Base-by-base conservation (phyloP, 2,329 filamentous ascomycete genomes). In the Lachnum nothofagi region DNA sequence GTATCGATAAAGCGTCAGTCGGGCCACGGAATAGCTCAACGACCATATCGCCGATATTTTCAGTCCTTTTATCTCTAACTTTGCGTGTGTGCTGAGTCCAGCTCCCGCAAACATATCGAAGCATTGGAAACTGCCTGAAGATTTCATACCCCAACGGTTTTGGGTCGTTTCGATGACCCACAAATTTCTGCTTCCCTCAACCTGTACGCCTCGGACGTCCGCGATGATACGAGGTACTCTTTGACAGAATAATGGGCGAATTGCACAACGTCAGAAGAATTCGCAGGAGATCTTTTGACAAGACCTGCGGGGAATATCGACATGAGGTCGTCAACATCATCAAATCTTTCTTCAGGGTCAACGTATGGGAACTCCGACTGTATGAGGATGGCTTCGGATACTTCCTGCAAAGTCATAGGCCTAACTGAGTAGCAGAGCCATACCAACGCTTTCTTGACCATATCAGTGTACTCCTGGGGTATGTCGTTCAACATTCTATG, bases 361-460 rank as follows among this genome's bases (percentile, higher is more conserved):
- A 46, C 17, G 20, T 25, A 46, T 19, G 43, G 33, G 9, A 25
- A 17, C 3, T 39, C 34, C 17, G 23, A 10, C 17, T 25, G 24
- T 19, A 46, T 20, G n/a, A 44, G 20, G 7, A 44, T 19, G 2
- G 35, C 44, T 29, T 46, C 44, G 10, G 44, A 22, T 6, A 46
- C 12, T 29, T 46, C 44, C 9, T 39, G 4, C 12, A 46, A 17
- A 3, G 35, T 14, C 47, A 42, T 20, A 6, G 39, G 47, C n/a
- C 44, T 24, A 1, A 23, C 41, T 8, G 58, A 40, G 25, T 46
- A 59, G 3, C 55, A 35, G 5, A 65, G 42, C 56, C 55, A 65
- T 42, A 51, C 42, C 5, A 65, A 47, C 16, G 62, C 52, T 9
- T 19, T 27, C 12, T 9, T 20, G 19, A 40, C 50, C 7, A 34